Evolutionary conservation across 1,284 basidiomycete genomes (phyloP).

Genomic region (Moesziomyces antarcticus): DNA sequence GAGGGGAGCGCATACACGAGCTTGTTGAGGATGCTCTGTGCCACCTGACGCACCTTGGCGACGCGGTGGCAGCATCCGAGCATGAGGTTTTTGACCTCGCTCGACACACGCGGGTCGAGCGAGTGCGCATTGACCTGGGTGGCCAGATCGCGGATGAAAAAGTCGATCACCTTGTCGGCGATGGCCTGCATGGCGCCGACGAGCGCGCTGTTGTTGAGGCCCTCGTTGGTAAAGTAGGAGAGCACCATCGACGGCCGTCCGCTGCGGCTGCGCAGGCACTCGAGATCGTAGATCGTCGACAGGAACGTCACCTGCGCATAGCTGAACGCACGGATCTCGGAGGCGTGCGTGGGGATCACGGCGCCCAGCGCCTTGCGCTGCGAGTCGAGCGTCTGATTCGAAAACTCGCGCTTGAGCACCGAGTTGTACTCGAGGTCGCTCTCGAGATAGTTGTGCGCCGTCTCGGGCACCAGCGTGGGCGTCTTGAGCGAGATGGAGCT

Average conservation of each 20-base stretch:
- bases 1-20: constrained; percentile 93
- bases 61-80: constrained; percentile 85
- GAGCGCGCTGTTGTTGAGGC: constrained; percentile 78
- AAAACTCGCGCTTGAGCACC: constrained; percentile 75
- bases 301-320: constrained; percentile 89
- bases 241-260: constrained; percentile 85
- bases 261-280: constrained; percentile 83
- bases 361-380: constrained; percentile 63
- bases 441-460: constrained; percentile 83
- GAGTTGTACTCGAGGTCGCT: constrained; percentile 94
- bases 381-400: constrained; percentile 51
- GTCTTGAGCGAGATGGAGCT: constrained; percentile 86
- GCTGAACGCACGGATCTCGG: constrained; percentile 81
- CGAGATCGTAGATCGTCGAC: constrained; percentile 87
- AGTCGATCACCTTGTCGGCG: constrained; percentile 78
- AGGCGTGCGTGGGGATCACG: constrained; percentile 76
- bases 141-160: constrained; percentile 65
- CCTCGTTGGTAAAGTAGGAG: constrained; percentile 88
- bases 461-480: constrained; percentile 84
- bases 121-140: constrained; percentile 80
- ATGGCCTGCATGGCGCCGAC: constrained; percentile 84
- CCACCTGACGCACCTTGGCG: constrained; percentile 81
- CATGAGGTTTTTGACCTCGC: constrained; percentile 81
- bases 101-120: constrained; percentile 78
- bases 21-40: constrained; percentile 83